Evolutionary conservation across 768 basidiomycete genomes (phyloP).

Genomic region (Psilocybe subaeruginosa): DNA sequence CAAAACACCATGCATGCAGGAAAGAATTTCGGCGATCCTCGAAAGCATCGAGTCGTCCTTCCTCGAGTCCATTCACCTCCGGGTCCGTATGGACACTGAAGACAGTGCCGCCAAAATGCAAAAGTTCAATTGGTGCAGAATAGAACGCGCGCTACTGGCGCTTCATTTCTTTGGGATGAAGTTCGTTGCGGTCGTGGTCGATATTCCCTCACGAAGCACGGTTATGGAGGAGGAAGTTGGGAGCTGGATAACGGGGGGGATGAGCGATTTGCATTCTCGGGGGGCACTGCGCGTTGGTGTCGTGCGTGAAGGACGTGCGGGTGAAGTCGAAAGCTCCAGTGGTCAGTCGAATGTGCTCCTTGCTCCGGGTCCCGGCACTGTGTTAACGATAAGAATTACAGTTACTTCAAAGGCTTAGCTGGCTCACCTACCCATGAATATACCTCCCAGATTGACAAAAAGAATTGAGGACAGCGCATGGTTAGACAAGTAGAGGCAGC

Average conservation of each 20-base stretch:
- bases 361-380: not conserved
- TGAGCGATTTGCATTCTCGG: constrained; percentile 12
- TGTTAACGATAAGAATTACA: too few relatives aligned
- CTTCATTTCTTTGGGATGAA: constrained; percentile 27
- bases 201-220: constrained; percentile 3
- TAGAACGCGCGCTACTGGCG: constrained; percentile 23
- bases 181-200: constrained; percentile 10
- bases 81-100: constrained; percentile 6
- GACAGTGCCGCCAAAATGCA: constrained; percentile 6
- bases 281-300: constrained; percentile 6
- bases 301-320: not conserved
- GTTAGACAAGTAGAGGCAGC: too few relatives aligned
- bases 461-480: too few relatives aligned
- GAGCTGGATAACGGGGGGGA: constrained; percentile 2
- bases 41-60: constrained; percentile 28
- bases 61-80: constrained; percentile 21
- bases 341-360: not conserved
- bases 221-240: not conserved
- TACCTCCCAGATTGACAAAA: too few relatives aligned
- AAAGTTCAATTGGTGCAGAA: constrained; percentile 18
- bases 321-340: not conserved
- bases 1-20: constrained; percentile 1
- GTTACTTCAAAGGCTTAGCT: too few relatives aligned
- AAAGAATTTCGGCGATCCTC: constrained; percentile 19
- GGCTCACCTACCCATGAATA: too few relatives aligned